phyloP scores from a whole-genome alignment of 768 basidiomycete genomes.

The Trametes meyenii region DNA sequence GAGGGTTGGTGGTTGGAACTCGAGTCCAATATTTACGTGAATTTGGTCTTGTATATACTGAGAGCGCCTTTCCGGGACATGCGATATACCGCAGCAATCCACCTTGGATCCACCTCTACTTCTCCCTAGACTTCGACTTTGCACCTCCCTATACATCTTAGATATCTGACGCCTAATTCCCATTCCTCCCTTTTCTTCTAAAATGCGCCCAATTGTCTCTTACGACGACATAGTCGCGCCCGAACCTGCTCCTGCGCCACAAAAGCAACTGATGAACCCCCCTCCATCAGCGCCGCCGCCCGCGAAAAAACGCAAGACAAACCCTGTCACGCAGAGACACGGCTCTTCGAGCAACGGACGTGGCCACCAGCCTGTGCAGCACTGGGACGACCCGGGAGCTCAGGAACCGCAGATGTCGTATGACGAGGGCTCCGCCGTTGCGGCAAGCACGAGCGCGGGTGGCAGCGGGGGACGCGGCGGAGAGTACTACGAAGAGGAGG shows the following conservation, averaged over 20 bases:
- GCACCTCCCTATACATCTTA: background rate
- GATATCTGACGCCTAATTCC: background rate
- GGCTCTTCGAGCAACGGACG: background rate
- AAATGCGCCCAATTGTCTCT: slow-evolving; percentile 52
- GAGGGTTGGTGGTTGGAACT: no score
- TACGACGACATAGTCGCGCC: slow-evolving; percentile 67
- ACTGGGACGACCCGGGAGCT: slow-evolving; percentile 47
- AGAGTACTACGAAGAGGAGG: slow-evolving; percentile 31
- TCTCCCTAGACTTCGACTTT: no score
- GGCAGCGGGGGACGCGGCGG: slow-evolving; percentile 29
- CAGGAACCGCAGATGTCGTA: slow-evolving; percentile 34
- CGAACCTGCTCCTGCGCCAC: slow-evolving; percentile 30
- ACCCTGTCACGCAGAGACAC: slow-evolving; percentile 36
- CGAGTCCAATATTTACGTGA: no score
- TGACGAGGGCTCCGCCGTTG: slow-evolving; percentile 32
- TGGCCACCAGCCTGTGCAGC: slow-evolving; percentile 35
- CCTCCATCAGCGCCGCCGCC: slow-evolving; percentile 38
- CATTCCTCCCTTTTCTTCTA: background rate
- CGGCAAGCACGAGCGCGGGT: slow-evolving; percentile 14
- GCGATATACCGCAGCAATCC: no score
- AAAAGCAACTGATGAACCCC: slow-evolving; percentile 23
- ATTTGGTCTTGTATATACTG: no score
- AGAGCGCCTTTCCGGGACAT: no score
- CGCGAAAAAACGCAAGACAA: slow-evolving; percentile 59
- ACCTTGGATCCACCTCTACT: no score